Base-by-base conservation (phyloP, 257 asterid species). In the Lycium ferocissimum region DNA sequence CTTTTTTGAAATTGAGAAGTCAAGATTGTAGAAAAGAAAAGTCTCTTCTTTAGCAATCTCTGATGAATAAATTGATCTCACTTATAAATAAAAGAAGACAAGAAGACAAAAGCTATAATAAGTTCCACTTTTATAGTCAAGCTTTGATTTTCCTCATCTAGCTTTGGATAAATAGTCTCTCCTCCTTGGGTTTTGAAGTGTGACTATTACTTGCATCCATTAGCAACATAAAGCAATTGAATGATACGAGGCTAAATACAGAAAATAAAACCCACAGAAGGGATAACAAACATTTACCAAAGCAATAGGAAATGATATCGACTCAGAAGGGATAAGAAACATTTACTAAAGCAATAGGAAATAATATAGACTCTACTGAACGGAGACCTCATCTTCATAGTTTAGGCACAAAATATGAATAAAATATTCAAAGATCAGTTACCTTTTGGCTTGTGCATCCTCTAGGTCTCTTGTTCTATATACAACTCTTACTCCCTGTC, bases 361-460 rank as follows among this genome's bases (percentile, higher is more conserved):
- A 82, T 22, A 63, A 49, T 6, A 5, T 47, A 66, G 47, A 26
- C 59, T 1, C 73, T 49, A 65, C 59, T 63, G 11, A 65, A 76
- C 7, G 0, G 35, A 43, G 33, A 47, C 61, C 18, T 45, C 17
- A 33, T 20, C 56, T 43, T 56, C 56, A 69, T 12, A 73, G 35
- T 61, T 72, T 47, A 75, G 83, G 76, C 78, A 38, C 56, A 66
- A 35, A 79, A 17, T 20, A 66, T 65, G 84, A 7, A 5, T 26
- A 15, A 9, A 1, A 49, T 14, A 15, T 6, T 54, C 83, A 79
- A 76, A 84, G 13, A 33, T 13, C 38, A 53, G 71, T 17, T 17
- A 89, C 91, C 89, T 89, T 37, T 65, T 79, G 71, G 88, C 87
- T 83, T 89, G 91, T 37, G 63, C 35, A 58, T 86, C 89, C 70